Conservation (phyloP, 2,329 filamentous ascomycete genomes). For the Cladosporium halotolerans region DNA sequence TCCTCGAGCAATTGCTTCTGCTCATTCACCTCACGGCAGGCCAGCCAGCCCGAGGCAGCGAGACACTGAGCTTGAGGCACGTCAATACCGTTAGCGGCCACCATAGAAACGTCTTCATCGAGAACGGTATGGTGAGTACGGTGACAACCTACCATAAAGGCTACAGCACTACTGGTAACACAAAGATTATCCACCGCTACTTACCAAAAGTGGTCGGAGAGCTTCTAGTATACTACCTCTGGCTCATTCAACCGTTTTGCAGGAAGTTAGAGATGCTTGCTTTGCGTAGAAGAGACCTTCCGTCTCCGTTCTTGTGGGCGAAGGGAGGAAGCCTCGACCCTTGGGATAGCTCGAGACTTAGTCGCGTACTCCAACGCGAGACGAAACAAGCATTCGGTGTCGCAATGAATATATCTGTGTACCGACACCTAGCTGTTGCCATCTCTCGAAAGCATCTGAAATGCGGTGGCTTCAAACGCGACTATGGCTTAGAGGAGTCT, state of each 20-base stretch:
- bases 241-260: slow-evolving; percentile 10
- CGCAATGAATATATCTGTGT: neutral
- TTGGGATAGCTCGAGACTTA: slow-evolving; percentile 1
- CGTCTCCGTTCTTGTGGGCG: neutral
- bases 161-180: slow-evolving; percentile 12
- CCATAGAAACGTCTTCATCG: slow-evolving; percentile 14
- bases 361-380: neutral
- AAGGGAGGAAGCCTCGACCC: neutral
- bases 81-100: slow-evolving; percentile 13
- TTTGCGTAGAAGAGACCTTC: neutral
- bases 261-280: neutral
- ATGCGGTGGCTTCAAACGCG: neutral
- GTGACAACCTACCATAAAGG: slow-evolving; percentile 20
- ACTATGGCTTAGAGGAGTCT: neutral
- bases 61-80: slow-evolving; percentile 13
- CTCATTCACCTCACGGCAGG: slow-evolving; percentile 18
- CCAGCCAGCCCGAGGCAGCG: slow-evolving; percentile 16
- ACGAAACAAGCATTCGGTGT: neutral
- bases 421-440: neutral
- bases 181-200: slow-evolving; percentile 21
- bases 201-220: slow-evolving; percentile 16
- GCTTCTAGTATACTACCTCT: slow-evolving; percentile 16
- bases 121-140: slow-evolving; percentile 13
- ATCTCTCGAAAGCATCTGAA: neutral
- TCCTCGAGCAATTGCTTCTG: slow-evolving; percentile 13